A percentile compares a stretch with the other conserved stretches of the same genome.
Conservation (phyloP, 768 basidiomycete species). For the Polyporus arcularius region DNA sequence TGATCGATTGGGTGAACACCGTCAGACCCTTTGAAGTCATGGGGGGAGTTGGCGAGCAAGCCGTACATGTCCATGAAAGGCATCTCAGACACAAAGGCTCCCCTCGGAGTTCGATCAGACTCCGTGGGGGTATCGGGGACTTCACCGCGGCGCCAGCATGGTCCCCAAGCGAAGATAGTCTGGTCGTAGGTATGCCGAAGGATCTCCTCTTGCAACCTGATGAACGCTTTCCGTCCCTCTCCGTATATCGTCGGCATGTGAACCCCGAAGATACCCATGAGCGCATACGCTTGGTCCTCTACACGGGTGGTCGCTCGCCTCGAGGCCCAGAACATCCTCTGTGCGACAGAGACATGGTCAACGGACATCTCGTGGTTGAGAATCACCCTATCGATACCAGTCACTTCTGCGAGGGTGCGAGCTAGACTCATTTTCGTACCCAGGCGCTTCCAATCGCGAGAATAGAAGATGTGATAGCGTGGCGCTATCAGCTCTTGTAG, state of each 20-base stretch:
- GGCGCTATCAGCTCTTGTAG: constrained; percentile 17
- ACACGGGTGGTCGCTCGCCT: constrained; percentile 6
- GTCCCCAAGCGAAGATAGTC: constrained; percentile 10
- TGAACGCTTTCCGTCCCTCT: constrained; percentile 13
- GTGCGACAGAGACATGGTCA: constrained; percentile 10
- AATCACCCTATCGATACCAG: constrained; percentile 7
- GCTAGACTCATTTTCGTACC: constrained; percentile 9
- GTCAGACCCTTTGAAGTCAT: background rate
- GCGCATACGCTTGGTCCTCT: constrained; percentile 18
- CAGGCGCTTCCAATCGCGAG: constrained; percentile 6
- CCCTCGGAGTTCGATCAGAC: background rate
- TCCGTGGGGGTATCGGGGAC: background rate
- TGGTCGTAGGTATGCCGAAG: constrained; percentile 10
- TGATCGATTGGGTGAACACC: background rate
- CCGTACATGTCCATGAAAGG: background rate
- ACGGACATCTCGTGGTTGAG: constrained; percentile 1
- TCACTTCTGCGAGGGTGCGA: background rate
- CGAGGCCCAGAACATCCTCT: constrained; percentile 18
- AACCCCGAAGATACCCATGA: constrained; percentile 19
- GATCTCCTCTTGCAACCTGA: constrained; percentile 14
- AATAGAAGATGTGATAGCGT: constrained; percentile 3
- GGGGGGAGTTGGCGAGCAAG: background rate
- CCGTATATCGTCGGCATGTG: constrained; percentile 15
- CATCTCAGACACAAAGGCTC: background rate
- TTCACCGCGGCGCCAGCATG: no score